These are phyloP conservation scores for Cryphonectria naterciae DNA, from an alignment of 2,329 filamentous ascomycete species.

Conservation along the genomic window DNA sequence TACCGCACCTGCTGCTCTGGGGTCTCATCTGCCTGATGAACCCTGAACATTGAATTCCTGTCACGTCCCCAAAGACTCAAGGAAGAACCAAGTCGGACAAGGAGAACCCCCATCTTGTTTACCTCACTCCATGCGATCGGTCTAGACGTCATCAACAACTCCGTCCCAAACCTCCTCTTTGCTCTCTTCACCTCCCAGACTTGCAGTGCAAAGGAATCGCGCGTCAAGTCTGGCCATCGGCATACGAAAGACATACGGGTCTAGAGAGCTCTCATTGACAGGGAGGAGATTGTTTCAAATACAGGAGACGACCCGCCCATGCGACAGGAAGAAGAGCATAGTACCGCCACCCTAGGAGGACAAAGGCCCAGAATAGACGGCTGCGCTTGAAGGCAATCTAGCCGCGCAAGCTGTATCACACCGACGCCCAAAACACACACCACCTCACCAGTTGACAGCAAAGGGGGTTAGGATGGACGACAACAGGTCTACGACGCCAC, in stretches of 20 bases:
- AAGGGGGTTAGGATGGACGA: constrained; percentile 19
- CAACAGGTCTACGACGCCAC: constrained; percentile 27
- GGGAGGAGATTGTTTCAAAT: background rate
- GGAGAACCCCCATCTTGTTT: background rate
- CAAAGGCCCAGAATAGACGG: background rate
- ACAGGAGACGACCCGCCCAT: background rate
- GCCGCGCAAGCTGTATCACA: background rate
- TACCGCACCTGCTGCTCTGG: constrained; percentile 10
- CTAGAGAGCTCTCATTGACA: background rate
- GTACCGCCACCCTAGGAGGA: background rate
- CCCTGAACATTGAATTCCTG: background rate
- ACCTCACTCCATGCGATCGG: background rate
- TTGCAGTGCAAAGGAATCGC: background rate
- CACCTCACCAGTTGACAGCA: background rate
- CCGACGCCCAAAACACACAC: background rate
- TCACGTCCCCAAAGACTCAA: background rate
- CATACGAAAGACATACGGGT: background rate
- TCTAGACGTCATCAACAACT: background rate
- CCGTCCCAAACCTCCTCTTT: background rate
- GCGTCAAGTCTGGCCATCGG: background rate
- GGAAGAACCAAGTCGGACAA: background rate
- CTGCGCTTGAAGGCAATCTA: background rate
- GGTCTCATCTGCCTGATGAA: constrained; percentile 3
- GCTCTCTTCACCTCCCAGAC: too few relatives aligned
- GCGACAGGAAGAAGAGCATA: background rate